Percentiles rank a stretch among this genome's conserved stretches.
Evolutionary conservation across 2,329 filamentous ascomycete species (phyloP).

Genomic region (Pestalotiopsis sp.): DNA sequence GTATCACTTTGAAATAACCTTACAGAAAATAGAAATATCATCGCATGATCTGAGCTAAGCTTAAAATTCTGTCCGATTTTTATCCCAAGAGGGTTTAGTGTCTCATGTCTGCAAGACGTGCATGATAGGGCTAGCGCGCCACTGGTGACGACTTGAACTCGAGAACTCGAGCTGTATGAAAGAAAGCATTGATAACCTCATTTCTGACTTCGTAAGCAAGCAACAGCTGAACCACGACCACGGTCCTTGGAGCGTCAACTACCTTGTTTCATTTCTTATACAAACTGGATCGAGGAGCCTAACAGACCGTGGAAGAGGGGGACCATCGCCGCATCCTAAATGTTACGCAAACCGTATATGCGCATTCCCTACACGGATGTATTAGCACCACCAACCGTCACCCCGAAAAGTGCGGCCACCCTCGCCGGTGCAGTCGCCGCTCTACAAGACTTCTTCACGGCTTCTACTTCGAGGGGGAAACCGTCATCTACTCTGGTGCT

Average conservation of each 20-base stretch:
- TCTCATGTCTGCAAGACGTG: neutral
- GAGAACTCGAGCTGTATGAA: neutral
- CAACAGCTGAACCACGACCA: neutral
- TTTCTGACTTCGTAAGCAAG: neutral
- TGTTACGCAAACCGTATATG: conserved; percentile 71
- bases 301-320: neutral
- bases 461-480: conserved; percentile 54
- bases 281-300: neutral
- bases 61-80: neutral
- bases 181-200: neutral
- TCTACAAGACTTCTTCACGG: conserved; percentile 73
- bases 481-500: conserved; percentile 51
- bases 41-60: neutral
- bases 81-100: neutral
- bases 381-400: conserved; percentile 73
- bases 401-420: conserved; percentile 72
- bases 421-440: conserved; percentile 75
- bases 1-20: neutral
- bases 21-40: neutral
- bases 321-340: neutral
- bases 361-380: conserved; percentile 90
- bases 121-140: conserved; percentile 7
- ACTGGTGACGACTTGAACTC: conserved; percentile 12
- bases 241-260: neutral
- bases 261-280: neutral